Evolutionary conservation across 1,139 yeast species (phyloP), one percentile per base, ranked within the genome.

Genomic region (Lodderomyces beijingensis): DNA sequence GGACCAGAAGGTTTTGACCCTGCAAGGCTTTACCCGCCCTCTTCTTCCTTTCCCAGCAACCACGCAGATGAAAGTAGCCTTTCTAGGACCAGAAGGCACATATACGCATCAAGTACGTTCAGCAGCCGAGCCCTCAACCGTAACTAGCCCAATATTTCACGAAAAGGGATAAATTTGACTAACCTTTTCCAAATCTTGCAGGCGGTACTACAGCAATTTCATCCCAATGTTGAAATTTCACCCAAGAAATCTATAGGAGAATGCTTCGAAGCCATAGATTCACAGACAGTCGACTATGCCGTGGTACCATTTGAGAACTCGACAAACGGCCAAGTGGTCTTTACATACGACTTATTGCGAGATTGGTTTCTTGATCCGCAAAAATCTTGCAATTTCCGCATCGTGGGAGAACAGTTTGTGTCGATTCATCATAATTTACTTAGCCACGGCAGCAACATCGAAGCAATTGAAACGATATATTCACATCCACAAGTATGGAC

Each of bases 401-500:
- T 86, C 3, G 72, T 83, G 1, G 91, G 77, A 1, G 95, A 87
- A 46, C 89, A 85, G 45, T 83, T 76, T 50, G 96, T 91, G 2
- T 60, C 83, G 1, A 85, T 91, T 37, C 82, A 80, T 39, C 97
- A 91, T 58, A 80, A 82, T 51, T 62, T 89, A 33, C 65, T 88
- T 34, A 64, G 80, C 1, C 65, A 70, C 31, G 63, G 74, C 2
- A 64, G 64, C 20, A n/a, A n/a, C n/a, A 46, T 78, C 1, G 49
- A 60, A 1, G 54, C 70, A 12, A 69, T 81, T 34, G 58, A 59
- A 11, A 74, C 70, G 25, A 70, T 91, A 16, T 85, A 85, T 59
- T 83, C 96, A 3, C 98, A 91, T 55, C 97, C 98, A 3, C 98
- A 91, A 53, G 98, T 88, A 0, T 91, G 98, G 98, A 94, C 96